Evolutionary conservation across 306 rosid genomes (phyloP), one percentile per base, ranked within the genome.

Genomic region (Trifolium subterraneum): DNA sequence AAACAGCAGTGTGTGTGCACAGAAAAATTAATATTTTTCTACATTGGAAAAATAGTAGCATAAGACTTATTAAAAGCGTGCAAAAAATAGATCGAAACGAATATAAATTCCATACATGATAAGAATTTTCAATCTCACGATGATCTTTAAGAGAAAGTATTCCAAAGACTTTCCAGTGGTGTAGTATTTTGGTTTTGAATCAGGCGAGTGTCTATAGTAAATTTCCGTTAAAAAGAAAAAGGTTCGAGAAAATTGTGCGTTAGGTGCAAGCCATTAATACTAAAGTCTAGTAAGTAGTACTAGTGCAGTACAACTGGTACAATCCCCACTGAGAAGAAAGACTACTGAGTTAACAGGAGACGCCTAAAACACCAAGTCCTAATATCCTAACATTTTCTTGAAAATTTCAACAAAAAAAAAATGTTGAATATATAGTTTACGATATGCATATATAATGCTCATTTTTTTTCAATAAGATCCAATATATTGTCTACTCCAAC

Each of bases 331-430:
- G 14, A 72, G 16, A 23, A 11, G 63, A 12, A 44, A 59, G 59
- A 42, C 2, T 9, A 7, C 27, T 18, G 15, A 62, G 58, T 13
- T 62, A 47, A 63, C 51, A 74, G n/a, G 16, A 74, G 51, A 74
- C 72, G 15, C 64, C 62, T 14, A 73, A 72, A 44, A 58, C 44
- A n/a, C 5, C 27, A 8, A 29, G 15, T 72, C 77, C 68, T 42
- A 42, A 73, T 73, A 18, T 18, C 20, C 33, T 27, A 59, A 16
- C 18, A 45, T 42, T 45, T 62, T 20, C 60, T 45, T 6, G 16
- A 10, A 29, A 44, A 27, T 0, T 42, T 14, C 4, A 15, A 59
- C 39, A 18, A 16, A 35, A 59, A 72, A 23, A 27, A 27, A 27
- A 27, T 0, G 60, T 60, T 33, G 48, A 61, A 31, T 12, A 10